Evolutionary conservation across 179 eudicot species (phyloP).

Genomic region (Silene vulgaris): DNA sequence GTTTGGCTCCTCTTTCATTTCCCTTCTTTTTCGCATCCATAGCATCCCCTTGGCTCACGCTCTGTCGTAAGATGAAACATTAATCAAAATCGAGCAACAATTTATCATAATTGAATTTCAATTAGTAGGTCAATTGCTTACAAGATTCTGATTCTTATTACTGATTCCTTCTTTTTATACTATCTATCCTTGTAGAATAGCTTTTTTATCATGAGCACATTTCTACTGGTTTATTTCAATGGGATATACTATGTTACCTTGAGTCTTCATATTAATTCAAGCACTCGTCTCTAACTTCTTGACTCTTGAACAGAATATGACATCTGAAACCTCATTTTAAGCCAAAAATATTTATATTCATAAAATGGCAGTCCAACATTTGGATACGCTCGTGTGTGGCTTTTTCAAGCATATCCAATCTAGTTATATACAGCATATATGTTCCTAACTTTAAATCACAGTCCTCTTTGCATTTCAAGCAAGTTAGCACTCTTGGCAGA

Average conservation of each 20-base stretch:
- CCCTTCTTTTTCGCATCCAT: constrained; percentile 1
- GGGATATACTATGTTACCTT: not conserved
- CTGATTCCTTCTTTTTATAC: not conserved
- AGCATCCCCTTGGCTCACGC: constrained; percentile 10
- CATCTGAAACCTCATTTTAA: not conserved
- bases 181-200: not conserved
- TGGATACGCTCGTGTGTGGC: not conserved
- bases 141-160: constrained; percentile 3
- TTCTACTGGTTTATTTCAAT: not conserved
- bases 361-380: not conserved
- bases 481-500: no score
- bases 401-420: not conserved
- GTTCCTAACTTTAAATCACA: not conserved
- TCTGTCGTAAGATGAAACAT: constrained; percentile 17
- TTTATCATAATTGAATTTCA: not conserved
- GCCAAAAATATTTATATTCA: not conserved
- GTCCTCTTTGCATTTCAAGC: not conserved
- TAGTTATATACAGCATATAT: not conserved
- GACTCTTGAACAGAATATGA: not conserved
- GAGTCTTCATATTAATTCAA: not conserved
- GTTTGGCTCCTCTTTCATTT: constrained; percentile 12
- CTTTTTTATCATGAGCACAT: not conserved
- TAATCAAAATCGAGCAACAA: not conserved
- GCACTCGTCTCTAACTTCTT: not conserved
- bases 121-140: not conserved